A percentile compares a stretch with the other conserved stretches of the same genome.
Evolutionary conservation across 768 basidiomycete genomes (phyloP).

Genomic region (Cantharellus cinnabarinus): DNA sequence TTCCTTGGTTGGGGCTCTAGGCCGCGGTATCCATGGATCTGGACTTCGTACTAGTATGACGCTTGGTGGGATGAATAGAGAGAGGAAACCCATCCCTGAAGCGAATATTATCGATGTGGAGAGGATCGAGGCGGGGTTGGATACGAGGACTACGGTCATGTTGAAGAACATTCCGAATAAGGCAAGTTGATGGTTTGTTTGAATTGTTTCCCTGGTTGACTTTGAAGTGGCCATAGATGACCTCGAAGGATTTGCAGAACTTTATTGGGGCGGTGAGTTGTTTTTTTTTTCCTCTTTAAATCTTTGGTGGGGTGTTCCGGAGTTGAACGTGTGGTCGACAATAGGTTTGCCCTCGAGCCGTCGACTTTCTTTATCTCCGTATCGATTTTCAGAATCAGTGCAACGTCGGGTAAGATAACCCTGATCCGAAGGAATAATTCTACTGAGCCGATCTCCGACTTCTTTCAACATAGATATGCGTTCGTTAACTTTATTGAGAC

Average conservation of each 20-base stretch:
- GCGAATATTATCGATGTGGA: slow-evolving; percentile 42
- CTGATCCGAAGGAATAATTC: background rate
- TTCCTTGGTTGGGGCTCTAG: background rate
- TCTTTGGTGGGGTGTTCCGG: slow-evolving; percentile 36
- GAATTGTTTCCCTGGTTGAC: slow-evolving; percentile 1
- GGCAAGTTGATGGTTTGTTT: slow-evolving; percentile 3
- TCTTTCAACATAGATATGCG: slow-evolving; percentile 23
- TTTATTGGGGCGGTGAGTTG: slow-evolving; percentile 9
- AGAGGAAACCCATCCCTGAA: background rate
- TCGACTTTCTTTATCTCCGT: slow-evolving; percentile 67
- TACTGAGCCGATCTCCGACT: background rate
- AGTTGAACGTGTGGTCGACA: no score
- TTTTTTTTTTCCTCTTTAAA: slow-evolving; percentile 25
- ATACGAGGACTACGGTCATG: slow-evolving; percentile 74
- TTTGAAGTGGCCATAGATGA: slow-evolving; percentile 5
- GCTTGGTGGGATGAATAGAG: background rate
- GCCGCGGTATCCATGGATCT: background rate
- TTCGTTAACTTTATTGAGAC: slow-evolving; percentile 82
- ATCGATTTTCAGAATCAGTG: slow-evolving; percentile 15
- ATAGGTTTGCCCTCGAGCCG: slow-evolving; percentile 53
- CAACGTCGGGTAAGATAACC: slow-evolving; percentile 14
- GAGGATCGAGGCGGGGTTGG: slow-evolving; percentile 54
- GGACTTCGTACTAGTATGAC: background rate
- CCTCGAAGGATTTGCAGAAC: slow-evolving; percentile 4
- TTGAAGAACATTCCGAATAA: slow-evolving; percentile 89